A percentile compares a stretch with the other conserved stretches of the same genome.
These are phyloP conservation scores for Zygnema circumcarinatum DNA, from an alignment of 139 green algal genomes.

Conservation along the genomic window DNA sequence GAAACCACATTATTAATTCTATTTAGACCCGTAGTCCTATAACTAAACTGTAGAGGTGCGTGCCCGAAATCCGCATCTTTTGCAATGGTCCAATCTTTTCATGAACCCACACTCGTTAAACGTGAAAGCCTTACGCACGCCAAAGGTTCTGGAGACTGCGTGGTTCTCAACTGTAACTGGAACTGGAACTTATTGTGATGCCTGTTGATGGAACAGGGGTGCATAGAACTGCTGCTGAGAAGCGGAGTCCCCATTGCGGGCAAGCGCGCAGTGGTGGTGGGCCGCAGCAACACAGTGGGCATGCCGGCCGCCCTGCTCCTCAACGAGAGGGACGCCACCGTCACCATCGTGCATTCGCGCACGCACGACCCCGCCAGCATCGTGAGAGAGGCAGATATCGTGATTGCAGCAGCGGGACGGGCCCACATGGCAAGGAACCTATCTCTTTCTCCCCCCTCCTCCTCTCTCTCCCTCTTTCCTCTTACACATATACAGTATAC, in stretches of 20 bases:
- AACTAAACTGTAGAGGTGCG: too few relatives aligned
- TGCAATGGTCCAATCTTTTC: too few relatives aligned
- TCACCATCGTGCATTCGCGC: constrained; percentile 84
- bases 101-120: too few relatives aligned
- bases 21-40: constrained; percentile 4
- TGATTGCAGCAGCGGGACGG: constrained; percentile 87
- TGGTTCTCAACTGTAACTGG: too few relatives aligned
- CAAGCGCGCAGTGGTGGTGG: constrained; percentile 85
- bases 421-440: constrained; percentile 81
- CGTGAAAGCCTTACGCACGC: too few relatives aligned
- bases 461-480: neutral
- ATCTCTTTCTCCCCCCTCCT: too few relatives aligned
- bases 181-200: too few relatives aligned
- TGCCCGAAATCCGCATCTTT: too few relatives aligned
- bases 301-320: constrained; percentile 93
- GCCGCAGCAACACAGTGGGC: constrained; percentile 93
- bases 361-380: constrained; percentile 65
- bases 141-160: too few relatives aligned
- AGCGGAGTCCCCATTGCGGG: constrained; percentile 66
- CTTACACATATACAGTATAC: too few relatives aligned
- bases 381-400: constrained; percentile 85
- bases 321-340: constrained; percentile 75
- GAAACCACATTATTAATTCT: constrained; percentile 28
- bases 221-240: constrained; percentile 63
- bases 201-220: constrained; percentile 37